Evolutionary conservation across 805 yeast species (phyloP).

Genomic region (Yueomyces sp.): DNA sequence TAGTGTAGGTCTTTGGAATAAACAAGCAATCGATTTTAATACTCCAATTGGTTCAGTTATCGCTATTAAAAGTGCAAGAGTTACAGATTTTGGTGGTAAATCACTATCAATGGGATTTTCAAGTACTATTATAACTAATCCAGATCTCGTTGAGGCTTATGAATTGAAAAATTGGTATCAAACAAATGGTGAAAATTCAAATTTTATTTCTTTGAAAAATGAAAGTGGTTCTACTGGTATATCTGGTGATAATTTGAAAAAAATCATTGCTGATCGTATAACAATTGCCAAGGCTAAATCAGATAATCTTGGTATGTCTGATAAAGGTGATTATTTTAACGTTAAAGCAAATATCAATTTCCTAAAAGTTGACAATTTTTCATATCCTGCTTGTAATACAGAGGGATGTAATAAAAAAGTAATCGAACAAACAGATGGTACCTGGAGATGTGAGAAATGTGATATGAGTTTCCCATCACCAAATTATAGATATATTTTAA

Average conservation of each 20-base stretch:
- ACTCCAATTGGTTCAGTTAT: constrained; percentile 70
- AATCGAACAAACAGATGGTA: constrained; percentile 53
- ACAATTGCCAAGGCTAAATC: constrained; percentile 52
- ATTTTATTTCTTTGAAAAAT: constrained; percentile 46
- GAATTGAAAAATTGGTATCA: constrained; percentile 92
- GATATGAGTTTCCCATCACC: constrained; percentile 57
- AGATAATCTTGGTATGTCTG: constrained; percentile 58
- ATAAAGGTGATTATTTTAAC: constrained; percentile 66
- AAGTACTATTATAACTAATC: constrained; percentile 65
- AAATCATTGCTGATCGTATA: constrained; percentile 43
- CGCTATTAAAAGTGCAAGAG: constrained; percentile 83
- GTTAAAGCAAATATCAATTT: constrained; percentile 63
- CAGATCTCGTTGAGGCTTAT: constrained; percentile 82
- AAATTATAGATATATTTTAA: constrained; percentile 64
- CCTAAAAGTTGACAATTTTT: constrained; percentile 61
- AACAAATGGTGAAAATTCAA: constrained; percentile 51
- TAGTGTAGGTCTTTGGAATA: constrained; percentile 82
- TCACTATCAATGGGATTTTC: constrained; percentile 67
- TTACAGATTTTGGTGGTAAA: constrained; percentile 81
- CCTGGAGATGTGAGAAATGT: constrained; percentile 93
- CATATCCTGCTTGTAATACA: constrained; percentile 79
- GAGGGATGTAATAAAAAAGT: constrained; percentile 79
- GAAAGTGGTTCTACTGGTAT: constrained; percentile 29
- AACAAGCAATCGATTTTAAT: constrained; percentile 65
- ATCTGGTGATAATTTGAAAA: constrained; percentile 25